Evolutionary conservation across 2,329 filamentous ascomycete genomes (phyloP).

Genomic region (Scytalidium lignicola): DNA sequence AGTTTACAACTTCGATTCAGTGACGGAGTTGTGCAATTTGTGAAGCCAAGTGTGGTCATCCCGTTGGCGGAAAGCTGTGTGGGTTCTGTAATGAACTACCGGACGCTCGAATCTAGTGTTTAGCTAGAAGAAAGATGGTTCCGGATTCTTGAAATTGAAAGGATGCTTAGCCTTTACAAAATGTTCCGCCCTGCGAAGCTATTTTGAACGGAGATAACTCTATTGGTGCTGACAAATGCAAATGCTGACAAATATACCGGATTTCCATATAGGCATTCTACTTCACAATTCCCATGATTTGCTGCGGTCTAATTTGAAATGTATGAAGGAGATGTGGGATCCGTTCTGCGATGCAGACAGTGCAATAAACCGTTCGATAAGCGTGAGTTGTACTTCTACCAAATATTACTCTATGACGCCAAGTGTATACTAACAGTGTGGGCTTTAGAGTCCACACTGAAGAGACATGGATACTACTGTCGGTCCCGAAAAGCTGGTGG

Average conservation of each 20-base stretch:
- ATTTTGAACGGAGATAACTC: slow-evolving; percentile 7
- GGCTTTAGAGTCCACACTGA: slow-evolving; percentile 33
- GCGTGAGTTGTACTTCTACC: slow-evolving; percentile 23
- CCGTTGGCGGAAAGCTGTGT: slow-evolving; percentile 1
- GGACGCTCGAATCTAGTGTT: slow-evolving; percentile 3
- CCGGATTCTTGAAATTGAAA: slow-evolving; percentile 4
- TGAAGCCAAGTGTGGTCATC: slow-evolving; percentile 6
- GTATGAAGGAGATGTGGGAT: slow-evolving; percentile 17
- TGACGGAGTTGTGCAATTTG: slow-evolving; percentile 18
- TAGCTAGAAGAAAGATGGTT: slow-evolving; percentile 4
- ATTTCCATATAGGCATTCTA: slow-evolving; percentile 8
- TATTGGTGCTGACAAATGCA: slow-evolving; percentile 12
- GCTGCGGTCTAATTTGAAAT: slow-evolving; percentile 19
- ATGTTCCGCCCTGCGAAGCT: slow-evolving; percentile 19
- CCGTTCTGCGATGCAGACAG: slow-evolving; percentile 30
- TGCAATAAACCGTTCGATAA: slow-evolving; percentile 39
- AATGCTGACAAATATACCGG: slow-evolving; percentile 16
- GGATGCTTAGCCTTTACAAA: slow-evolving; percentile 18
- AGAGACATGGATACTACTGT: slow-evolving; percentile 41
- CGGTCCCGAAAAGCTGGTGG: slow-evolving; percentile 29
- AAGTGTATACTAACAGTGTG: slow-evolving; percentile 12
- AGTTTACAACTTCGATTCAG: slow-evolving; percentile 9
- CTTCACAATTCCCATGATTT: slow-evolving; percentile 9
- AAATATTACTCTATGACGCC: slow-evolving; percentile 4
- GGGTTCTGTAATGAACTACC: not conserved